phyloP scores from a whole-genome alignment of 768 basidiomycete species.

The Rhodocollybia butyracea region DNA sequence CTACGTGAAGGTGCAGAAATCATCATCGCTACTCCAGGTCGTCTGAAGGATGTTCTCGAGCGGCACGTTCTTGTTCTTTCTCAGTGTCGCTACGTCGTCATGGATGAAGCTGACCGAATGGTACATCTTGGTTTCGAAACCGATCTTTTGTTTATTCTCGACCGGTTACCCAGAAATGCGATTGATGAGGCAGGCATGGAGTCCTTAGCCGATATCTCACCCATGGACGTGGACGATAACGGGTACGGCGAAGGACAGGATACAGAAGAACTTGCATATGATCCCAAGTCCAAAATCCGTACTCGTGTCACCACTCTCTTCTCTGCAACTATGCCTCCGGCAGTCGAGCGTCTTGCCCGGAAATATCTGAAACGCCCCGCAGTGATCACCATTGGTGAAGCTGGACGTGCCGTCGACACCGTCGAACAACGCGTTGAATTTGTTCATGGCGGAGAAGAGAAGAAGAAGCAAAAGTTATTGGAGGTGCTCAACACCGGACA shows the following conservation, averaged over 20 bases:
- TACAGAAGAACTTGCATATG: constrained; percentile 24
- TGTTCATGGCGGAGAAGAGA: constrained; percentile 90
- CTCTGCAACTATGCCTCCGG: constrained; percentile 98
- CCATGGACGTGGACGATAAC: constrained; percentile 66
- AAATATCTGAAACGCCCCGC: constrained; percentile 94
- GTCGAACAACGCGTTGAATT: constrained; percentile 97
- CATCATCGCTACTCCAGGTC: constrained; percentile 97
- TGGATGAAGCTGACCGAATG: constrained; percentile 99
- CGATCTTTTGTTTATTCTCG: constrained; percentile 92
- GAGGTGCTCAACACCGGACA: constrained; percentile 90
- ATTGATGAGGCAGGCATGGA: constrained; percentile 59
- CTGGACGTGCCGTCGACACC: constrained; percentile 95
- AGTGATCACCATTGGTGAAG: constrained; percentile 96
- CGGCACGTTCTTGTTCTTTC: constrained; percentile 92
- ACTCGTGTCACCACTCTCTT: constrained; percentile 94
- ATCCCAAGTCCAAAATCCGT: constrained; percentile 48
- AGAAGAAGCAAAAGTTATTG: constrained; percentile 83
- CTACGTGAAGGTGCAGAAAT: constrained; percentile 98
- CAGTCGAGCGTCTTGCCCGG: constrained; percentile 90
- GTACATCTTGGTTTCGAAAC: constrained; percentile 96
- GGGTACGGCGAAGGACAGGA: constrained; percentile 48
- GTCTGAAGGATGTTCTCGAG: constrained; percentile 96
- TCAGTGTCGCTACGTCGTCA: constrained; percentile 97
- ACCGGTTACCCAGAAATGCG: constrained; percentile 63
- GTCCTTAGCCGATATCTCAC: constrained; percentile 67